Percentiles rank a stretch among this genome's conserved stretches.
phyloP scores from a whole-genome alignment of 164 flowering plant species.

The Stephania yunnanensis region DNA sequence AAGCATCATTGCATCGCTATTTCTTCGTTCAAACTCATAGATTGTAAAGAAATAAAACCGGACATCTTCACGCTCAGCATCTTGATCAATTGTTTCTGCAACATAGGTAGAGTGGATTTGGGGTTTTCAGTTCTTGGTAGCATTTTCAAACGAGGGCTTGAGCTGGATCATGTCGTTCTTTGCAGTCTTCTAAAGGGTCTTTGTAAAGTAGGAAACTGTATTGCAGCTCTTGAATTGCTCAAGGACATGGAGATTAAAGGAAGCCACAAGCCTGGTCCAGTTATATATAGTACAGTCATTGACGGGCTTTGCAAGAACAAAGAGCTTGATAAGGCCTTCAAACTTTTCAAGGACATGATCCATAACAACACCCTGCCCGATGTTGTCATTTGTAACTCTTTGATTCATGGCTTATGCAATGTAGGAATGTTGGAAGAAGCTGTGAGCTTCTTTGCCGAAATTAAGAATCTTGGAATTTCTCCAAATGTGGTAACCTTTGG shows the following conservation, averaged over 20 bases:
- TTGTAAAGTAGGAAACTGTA: conserved; percentile 5
- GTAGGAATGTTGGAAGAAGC: too few relatives aligned
- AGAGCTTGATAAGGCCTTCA: not conserved
- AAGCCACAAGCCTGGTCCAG: not conserved
- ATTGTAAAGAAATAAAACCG: too few relatives aligned
- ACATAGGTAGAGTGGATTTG: not conserved
- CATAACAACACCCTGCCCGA: too few relatives aligned
- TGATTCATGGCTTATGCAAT: too few relatives aligned
- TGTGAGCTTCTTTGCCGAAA: too few relatives aligned
- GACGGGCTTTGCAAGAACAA: conserved; percentile 4
- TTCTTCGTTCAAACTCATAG: not conserved
- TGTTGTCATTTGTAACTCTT: too few relatives aligned
- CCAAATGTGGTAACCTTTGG: not conserved
- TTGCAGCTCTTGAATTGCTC: conserved; percentile 6
- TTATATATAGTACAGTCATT: not conserved
- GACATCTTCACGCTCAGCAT: too few relatives aligned
- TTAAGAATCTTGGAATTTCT: too few relatives aligned
- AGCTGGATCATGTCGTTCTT: not conserved
- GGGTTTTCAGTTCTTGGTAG: conserved; percentile 15
- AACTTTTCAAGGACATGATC: not conserved
- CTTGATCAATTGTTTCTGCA: too few relatives aligned
- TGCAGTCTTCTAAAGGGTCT: conserved; percentile 14
- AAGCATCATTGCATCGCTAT: not conserved
- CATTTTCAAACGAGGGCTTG: conserved; percentile 14
- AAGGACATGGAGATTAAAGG: not conserved